Conservation (phyloP, 2,329 filamentous ascomycete species). For the Grosmannia serpens region DNA sequence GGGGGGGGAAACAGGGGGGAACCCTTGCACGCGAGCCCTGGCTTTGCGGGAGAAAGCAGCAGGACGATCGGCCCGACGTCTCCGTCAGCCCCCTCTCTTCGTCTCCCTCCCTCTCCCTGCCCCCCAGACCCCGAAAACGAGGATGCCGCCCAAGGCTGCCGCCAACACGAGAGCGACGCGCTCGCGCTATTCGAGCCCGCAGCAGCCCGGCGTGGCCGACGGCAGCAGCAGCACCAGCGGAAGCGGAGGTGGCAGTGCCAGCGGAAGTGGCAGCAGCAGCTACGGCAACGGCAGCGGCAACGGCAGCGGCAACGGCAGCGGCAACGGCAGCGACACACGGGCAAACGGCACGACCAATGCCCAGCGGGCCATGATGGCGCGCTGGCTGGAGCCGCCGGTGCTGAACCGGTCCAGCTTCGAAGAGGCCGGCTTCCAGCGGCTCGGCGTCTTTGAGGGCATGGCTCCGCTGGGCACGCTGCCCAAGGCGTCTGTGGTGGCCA, state of each 20-base stretch:
- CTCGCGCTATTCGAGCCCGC: slow-evolving; percentile 47
- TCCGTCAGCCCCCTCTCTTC: not conserved
- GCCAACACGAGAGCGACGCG: slow-evolving; percentile 35
- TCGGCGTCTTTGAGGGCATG: slow-evolving; percentile 75
- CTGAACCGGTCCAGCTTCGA: slow-evolving; percentile 61
- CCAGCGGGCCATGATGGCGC: slow-evolving; percentile 39
- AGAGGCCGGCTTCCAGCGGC: slow-evolving; percentile 61
- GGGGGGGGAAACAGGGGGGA: not conserved
- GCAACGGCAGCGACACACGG: not conserved
- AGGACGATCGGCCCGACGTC: not conserved
- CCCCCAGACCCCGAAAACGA: no score
- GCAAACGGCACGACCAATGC: slow-evolving; percentile 19
- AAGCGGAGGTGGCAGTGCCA: not conserved
- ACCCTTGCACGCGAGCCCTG: not conserved
- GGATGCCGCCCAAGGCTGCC: not conserved
- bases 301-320: not conserved
- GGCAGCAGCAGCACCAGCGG: slow-evolving; percentile 9
- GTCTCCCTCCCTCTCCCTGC: not conserved
- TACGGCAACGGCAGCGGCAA: slow-evolving; percentile 9
- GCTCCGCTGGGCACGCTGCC: slow-evolving; percentile 66
- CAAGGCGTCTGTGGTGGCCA: slow-evolving; percentile 43
- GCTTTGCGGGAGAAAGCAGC: not conserved
- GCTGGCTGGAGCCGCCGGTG: slow-evolving; percentile 47
- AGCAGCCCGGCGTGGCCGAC: slow-evolving; percentile 14
- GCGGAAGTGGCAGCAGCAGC: not conserved